Evolutionary conservation across 371 early-diverging fungal species (phyloP).

Genomic region (Syncephalastrum monosporum): DNA sequence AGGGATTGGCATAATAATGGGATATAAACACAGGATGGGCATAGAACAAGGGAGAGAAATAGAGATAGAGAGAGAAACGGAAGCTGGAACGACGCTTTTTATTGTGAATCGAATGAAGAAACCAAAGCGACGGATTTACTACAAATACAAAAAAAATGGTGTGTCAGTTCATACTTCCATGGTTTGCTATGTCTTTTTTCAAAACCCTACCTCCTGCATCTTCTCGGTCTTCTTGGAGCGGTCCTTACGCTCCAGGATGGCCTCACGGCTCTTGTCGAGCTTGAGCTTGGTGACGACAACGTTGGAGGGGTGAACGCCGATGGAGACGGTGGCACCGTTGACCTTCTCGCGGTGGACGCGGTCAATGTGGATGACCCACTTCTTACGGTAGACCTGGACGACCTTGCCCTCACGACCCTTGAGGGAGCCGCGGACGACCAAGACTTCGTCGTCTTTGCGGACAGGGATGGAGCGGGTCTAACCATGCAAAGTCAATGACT

Average conservation of each 20-base stretch:
- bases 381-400: slow-evolving; percentile 94
- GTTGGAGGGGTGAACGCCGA: slow-evolving; percentile 98
- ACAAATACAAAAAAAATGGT: not conserved
- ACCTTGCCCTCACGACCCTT: slow-evolving; percentile 99
- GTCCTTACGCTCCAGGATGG: slow-evolving; percentile 78
- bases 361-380: slow-evolving; percentile 98
- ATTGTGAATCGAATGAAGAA: no score
- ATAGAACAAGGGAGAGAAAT: no score
- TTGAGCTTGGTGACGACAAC: slow-evolving; percentile 94
- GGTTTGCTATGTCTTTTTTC: not conserved
- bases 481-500: slow-evolving; percentile 11
- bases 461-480: slow-evolving; percentile 92
- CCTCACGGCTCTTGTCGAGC: slow-evolving; percentile 95
- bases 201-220: slow-evolving; percentile 39
- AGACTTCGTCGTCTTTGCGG: slow-evolving; percentile 97
- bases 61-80: no score
- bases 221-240: slow-evolving; percentile 37
- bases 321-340: slow-evolving; percentile 91
- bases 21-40: no score
- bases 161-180: not conserved
- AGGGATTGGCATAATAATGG: no score
- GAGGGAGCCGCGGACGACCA: slow-evolving; percentile 91
- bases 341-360: slow-evolving; percentile 95
- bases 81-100: no score
- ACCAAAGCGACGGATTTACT: slow-evolving; percentile 2